Conservation (phyloP, 257 asterid genomes). For the Nemophila menziesii region DNA sequence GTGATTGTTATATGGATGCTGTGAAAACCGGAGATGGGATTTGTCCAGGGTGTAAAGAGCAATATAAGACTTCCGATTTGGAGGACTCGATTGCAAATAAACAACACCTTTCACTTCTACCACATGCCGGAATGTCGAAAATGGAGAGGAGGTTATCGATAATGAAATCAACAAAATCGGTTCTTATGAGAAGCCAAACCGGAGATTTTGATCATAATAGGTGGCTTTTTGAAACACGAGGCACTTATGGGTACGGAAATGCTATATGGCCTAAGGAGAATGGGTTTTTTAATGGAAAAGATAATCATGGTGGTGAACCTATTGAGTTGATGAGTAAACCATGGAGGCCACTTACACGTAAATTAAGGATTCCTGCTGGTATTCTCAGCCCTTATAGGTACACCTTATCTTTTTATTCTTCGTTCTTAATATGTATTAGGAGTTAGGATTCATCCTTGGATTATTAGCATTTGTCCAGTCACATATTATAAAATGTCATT, state of each 20-base stretch:
- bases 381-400: slow-evolving; percentile 74
- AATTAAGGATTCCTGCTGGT: slow-evolving; percentile 60
- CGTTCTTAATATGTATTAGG: not conserved
- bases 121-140: slow-evolving; percentile 49
- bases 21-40: slow-evolving; percentile 53
- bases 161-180: slow-evolving; percentile 52
- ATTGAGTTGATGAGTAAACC: slow-evolving; percentile 46
- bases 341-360: slow-evolving; percentile 79
- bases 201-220: slow-evolving; percentile 68
- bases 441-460: too few species aligned
- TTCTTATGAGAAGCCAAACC: slow-evolving; percentile 64
- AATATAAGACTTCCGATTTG: slow-evolving; percentile 41
- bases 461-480: too few species aligned
- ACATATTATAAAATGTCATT: too few species aligned
- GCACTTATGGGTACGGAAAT: slow-evolving; percentile 73
- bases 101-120: slow-evolving; percentile 37
- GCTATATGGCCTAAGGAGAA: slow-evolving; percentile 83
- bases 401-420: not conserved
- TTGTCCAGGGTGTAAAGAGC: slow-evolving; percentile 72
- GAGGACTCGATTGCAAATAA: slow-evolving; percentile 37
- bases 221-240: slow-evolving; percentile 71
- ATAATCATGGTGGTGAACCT: slow-evolving; percentile 25
- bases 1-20: slow-evolving; percentile 58
- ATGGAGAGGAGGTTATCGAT: slow-evolving; percentile 58
- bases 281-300: slow-evolving; percentile 34